Evolutionary conservation across 1,139 yeast genomes (phyloP), one percentile per base, ranked within the genome.

Genomic region (Kluyveromyces sp.): DNA sequence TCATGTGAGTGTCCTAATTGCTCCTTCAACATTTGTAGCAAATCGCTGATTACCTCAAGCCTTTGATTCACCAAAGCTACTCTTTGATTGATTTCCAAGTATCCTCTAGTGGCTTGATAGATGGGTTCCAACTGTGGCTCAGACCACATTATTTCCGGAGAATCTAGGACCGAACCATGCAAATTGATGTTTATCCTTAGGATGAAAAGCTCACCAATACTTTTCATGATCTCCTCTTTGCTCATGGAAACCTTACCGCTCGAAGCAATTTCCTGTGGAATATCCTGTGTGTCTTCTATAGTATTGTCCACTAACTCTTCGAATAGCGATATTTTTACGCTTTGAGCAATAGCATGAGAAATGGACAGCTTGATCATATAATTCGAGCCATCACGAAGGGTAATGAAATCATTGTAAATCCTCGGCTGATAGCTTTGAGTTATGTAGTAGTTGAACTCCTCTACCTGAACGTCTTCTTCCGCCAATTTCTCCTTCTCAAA

Each of bases 71-170:
- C 69, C 44, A 92, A 68, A 33, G 87, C 83, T 1, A 88, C 97
- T 42, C 98, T 71, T 65, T 89, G 97, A 61, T 88, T 88, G 53
- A 92, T 89, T 58, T 89, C 97, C 52, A 89, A 67, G 61, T 92
- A 92, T 0, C 96, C 96, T 60, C 97, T 77, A 2, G 95, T 86
- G 0, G 97, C 96, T 63, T 88, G 96, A 64, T 92, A 92, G 45
- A 89, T 88, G 1, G 98, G 98, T 61, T 92, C 97, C 47, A 92
- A 70, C 57, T 89, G 96, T 1, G 98, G 98, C 60, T 92, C 97
- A 0, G 96, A 81, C 98, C 98, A 92, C 96, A 92, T 88, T 46
- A 92, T 76, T 62, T 92, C 97, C 0, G 98, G 98, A 1, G 95
- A 85, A 61, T 92, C 98, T 50, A 92, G 69, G 18, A 92, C 94